These are phyloP conservation scores for Pyrenopolyporus hunteri DNA, from an alignment of 495 filamentous ascomycete genomes.

Conservation along the genomic window DNA sequence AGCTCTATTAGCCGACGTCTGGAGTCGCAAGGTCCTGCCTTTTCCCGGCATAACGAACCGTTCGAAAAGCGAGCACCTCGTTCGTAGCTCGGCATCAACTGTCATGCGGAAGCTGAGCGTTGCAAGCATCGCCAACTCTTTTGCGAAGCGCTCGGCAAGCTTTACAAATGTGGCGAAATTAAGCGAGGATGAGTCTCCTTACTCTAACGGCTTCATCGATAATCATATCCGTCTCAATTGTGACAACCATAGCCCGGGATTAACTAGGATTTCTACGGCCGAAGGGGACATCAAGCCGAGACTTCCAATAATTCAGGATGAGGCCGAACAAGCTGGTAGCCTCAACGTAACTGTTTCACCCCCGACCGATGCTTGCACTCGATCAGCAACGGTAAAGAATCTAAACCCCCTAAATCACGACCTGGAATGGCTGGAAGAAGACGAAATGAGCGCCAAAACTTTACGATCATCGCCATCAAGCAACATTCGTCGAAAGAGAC, in stretches of 20 bases:
- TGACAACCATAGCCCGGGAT: conserved; percentile 17
- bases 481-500: conserved; percentile 21
- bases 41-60: conserved; percentile 80
- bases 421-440: conserved; percentile 31
- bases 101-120: conserved; percentile 85
- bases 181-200: conserved; percentile 28
- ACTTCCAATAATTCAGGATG: conserved; percentile 49
- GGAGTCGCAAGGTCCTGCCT: conserved; percentile 81
- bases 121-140: conserved; percentile 68
- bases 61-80: conserved; percentile 66
- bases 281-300: conserved; percentile 33
- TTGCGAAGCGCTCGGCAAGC: conserved; percentile 62
- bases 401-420: conserved; percentile 28
- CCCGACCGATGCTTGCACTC: conserved; percentile 3
- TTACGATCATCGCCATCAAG: conserved; percentile 23
- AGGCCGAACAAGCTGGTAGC: conserved; percentile 40
- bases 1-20: conserved; percentile 74
- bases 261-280: conserved; percentile 10
- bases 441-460: conserved; percentile 16
- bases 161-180: conserved; percentile 23
- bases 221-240: conserved; percentile 28
- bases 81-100: conserved; percentile 73
- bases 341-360: conserved; percentile 12
- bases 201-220: conserved; percentile 32
- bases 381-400: conserved; percentile 35